Conservation (phyloP, 2,329 filamentous ascomycete species). For the Xylariaceae sp. region DNA sequence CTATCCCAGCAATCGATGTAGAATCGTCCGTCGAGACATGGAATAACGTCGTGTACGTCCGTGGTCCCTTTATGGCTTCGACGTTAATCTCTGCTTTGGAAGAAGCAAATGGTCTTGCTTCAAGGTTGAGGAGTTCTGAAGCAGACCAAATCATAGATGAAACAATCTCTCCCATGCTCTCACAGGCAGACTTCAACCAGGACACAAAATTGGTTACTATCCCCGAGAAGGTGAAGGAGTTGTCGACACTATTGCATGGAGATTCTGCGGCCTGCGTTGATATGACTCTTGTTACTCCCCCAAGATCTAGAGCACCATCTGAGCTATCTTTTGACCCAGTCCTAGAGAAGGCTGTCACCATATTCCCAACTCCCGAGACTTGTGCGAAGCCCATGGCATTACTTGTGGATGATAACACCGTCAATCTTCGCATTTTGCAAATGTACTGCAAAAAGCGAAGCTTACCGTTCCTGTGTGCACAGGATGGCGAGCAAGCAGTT, state of each 20-base stretch:
- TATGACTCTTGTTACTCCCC: neutral
- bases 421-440: constrained; percentile 1
- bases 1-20: neutral
- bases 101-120: neutral
- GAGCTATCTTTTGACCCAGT: neutral
- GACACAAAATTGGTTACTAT: too few species aligned
- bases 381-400: neutral
- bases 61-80: neutral
- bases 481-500: neutral
- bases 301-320: neutral
- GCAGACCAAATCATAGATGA: neutral
- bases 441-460: constrained; percentile 1
- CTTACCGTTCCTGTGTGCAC: neutral
- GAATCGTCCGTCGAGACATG: neutral
- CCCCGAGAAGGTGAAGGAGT: too few species aligned
- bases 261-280: too few species aligned
- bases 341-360: neutral
- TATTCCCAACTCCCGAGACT: neutral
- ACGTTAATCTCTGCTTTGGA: neutral
- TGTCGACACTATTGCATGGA: too few species aligned
- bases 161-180: neutral
- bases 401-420: neutral
- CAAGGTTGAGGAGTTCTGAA: neutral
- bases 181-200: neutral
- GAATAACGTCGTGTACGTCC: neutral